Base-by-base conservation (phyloP, 139 green algal genomes). In the Chlamydomonas schloesseri region DNA sequence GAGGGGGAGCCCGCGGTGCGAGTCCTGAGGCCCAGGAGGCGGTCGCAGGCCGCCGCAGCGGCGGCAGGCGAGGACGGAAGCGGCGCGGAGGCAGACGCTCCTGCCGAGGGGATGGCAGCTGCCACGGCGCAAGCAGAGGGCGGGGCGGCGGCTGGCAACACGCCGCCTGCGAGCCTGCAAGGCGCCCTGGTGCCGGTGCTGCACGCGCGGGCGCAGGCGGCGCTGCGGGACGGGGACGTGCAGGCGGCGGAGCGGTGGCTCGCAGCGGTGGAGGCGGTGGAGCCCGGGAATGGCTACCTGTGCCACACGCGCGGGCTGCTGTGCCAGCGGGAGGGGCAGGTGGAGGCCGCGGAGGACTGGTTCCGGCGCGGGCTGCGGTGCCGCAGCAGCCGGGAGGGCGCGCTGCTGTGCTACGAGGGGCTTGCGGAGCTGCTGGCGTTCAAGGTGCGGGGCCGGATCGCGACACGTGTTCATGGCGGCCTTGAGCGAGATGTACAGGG, bases 371-470 rank as follows among this genome's bases (percentile, higher is more conserved):
- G 94, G 1, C 62, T 87, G 67, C 70, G 80, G 76, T 36, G 28
- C 15, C 11, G 53, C 10, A 24, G n/a, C 58, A 46, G 58, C 15
- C 47, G 65, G 33, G 77, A 88, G 34, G 89, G 90, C 0, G 73
- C 87, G 14, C 82, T 97, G 88, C 81, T 94, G 47, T 94, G 89
- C 83, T 92, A 83, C 55, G 93, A 94, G 60, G 94, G 82, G 4
- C 71, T 96, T 60, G 94, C 94, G 18, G 86, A 92, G 67, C 88
- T 97, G 28, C 47, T 90, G 34, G 90, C 77, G 0, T 97, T 97
- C 60, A 33, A 78, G 78, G 78, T 84, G 78, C 3, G 64, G 36
- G 17, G 11, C 14, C 11, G 50, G n/a, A n/a, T n/a, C n/a, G n/a
- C n/a, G n/a, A n/a, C n/a, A n/a, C 8, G 42, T 50, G 20, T 1